phyloP scores from a whole-genome alignment of 345 rosid species.

The Euclidium syriacum region DNA sequence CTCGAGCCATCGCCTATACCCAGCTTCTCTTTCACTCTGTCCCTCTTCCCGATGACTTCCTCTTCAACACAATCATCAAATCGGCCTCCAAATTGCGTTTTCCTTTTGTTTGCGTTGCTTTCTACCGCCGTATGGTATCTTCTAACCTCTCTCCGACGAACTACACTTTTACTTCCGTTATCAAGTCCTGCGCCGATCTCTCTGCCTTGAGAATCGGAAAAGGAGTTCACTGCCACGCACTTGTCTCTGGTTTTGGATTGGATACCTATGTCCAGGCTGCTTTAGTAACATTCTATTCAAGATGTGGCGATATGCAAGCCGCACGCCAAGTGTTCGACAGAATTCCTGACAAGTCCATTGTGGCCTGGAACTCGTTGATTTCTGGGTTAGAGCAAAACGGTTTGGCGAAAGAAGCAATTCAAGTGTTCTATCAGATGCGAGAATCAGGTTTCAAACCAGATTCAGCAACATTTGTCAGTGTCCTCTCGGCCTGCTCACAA shows the following conservation, averaged over 20 bases:
- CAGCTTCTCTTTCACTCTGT: constrained; percentile 49
- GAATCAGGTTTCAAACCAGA: constrained; percentile 47
- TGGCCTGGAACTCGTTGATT: constrained; percentile 82
- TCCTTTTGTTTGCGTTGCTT: constrained; percentile 43
- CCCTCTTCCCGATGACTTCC: constrained; percentile 60
- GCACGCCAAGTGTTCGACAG: constrained; percentile 69
- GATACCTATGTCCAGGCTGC: constrained; percentile 68
- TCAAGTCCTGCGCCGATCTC: constrained; percentile 65
- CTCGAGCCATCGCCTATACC: constrained; percentile 48
- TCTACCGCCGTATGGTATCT: constrained; percentile 54
- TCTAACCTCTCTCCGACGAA: constrained; percentile 40
- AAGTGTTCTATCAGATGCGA: constrained; percentile 52
- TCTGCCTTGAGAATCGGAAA: constrained; percentile 43
- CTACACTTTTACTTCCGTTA: constrained; percentile 69
- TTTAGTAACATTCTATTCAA: constrained; percentile 50
- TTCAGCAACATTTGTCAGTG: constrained; percentile 55
- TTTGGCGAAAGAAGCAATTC: constrained; percentile 48
- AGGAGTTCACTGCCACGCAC: constrained; percentile 52
- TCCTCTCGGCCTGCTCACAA: constrained; percentile 78
- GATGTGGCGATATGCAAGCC: constrained; percentile 33
- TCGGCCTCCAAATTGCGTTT: constrained; percentile 46
- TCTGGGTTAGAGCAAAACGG: constrained; percentile 86
- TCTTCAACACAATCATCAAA: constrained; percentile 60
- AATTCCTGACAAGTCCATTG: constrained; percentile 53
- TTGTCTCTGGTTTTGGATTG: constrained; percentile 49